Evolutionary conservation across 257 asterid species (phyloP), one percentile per base, ranked within the genome.

Genomic region (Oldenlandia corymbosa): DNA sequence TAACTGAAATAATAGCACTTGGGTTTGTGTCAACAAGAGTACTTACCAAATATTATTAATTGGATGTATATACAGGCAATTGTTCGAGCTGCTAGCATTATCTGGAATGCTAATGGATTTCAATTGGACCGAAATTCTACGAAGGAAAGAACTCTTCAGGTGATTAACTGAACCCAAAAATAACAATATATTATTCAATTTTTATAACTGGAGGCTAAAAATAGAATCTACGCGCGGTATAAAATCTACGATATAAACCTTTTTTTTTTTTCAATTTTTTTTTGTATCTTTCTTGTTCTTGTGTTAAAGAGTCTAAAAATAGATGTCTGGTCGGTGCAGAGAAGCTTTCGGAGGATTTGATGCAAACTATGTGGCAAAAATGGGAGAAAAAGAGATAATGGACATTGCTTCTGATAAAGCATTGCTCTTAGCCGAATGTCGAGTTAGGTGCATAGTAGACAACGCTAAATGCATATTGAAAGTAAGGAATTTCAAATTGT

Each of bases 41-140:
- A n/a, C n/a, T n/a, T n/a, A n/a, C n/a, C n/a, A n/a, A n/a, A n/a
- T n/a, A n/a, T n/a, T 7, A 48, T 7, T 17, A 31, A 5, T 23
- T 52, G 11, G 72, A 67, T n/a, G n/a, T n/a, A n/a, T n/a, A n/a
- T n/a, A n/a, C 84, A 92, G 98, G 49, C 78, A 75, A 60, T 65
- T 92, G 63, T 89, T 89, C 74, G 98, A 92, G 87, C 82, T 85
- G 66, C 95, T 92, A 27, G 91, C 96, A 17, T 69, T 92, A 75
- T 89, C 90, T 72, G 98, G 97, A 64, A 75, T 92, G 88, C 84
- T 92, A 34, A 92, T 92, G 93, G 98, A 92, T 75, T 85, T 82
- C 75, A 92, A 89, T 69, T 88, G 97, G 97, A 89, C 97, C 5
- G 93, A 92, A 71, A 92, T 92, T 63, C 68, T 92, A 20, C 88